Percentiles rank a stretch among this genome's conserved stretches.
Conservation (phyloP, 352 stramenopile species). For the Phytophthora citrophthora region DNA sequence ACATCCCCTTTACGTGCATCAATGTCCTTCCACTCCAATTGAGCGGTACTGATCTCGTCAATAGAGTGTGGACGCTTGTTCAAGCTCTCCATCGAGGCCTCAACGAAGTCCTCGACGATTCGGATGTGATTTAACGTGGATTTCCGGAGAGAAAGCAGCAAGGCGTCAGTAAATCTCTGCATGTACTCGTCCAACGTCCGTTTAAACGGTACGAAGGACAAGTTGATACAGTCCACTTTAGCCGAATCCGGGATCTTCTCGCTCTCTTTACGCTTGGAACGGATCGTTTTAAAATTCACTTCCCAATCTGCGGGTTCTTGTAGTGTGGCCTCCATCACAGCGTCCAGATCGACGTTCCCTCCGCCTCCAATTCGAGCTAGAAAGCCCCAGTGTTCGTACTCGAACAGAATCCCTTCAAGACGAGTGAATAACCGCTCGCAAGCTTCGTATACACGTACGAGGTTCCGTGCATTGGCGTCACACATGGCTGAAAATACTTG, state of each 20-base stretch:
- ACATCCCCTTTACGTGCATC: constrained; percentile 64
- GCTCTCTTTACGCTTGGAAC: constrained; percentile 90
- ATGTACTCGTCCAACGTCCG: constrained; percentile 85
- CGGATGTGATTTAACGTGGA: constrained; percentile 81
- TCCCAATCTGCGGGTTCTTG: constrained; percentile 84
- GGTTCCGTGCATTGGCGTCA: constrained; percentile 82
- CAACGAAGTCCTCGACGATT: constrained; percentile 90
- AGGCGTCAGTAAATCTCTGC: constrained; percentile 82
- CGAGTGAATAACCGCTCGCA: constrained; percentile 91
- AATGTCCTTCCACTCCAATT: constrained; percentile 92
- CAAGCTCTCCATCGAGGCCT: constrained; percentile 89
- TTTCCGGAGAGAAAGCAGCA: constrained; percentile 88
- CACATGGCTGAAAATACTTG: constrained; percentile 91
- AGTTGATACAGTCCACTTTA: constrained; percentile 91
- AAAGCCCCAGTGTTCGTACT: constrained; percentile 89
- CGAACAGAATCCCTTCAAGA: constrained; percentile 69
- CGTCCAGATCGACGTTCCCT: constrained; percentile 70
- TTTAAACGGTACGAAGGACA: constrained; percentile 92
- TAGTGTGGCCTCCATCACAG: constrained; percentile 80
- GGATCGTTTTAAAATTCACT: constrained; percentile 91
- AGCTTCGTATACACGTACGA: constrained; percentile 92
- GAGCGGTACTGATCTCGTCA: constrained; percentile 91
- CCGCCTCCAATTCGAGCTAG: constrained; percentile 52
- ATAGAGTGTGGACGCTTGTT: constrained; percentile 91
- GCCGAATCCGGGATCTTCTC: constrained; percentile 92